phyloP scores from a whole-genome alignment of 1,284 basidiomycete genomes.

The Trichosporon inkin region DNA sequence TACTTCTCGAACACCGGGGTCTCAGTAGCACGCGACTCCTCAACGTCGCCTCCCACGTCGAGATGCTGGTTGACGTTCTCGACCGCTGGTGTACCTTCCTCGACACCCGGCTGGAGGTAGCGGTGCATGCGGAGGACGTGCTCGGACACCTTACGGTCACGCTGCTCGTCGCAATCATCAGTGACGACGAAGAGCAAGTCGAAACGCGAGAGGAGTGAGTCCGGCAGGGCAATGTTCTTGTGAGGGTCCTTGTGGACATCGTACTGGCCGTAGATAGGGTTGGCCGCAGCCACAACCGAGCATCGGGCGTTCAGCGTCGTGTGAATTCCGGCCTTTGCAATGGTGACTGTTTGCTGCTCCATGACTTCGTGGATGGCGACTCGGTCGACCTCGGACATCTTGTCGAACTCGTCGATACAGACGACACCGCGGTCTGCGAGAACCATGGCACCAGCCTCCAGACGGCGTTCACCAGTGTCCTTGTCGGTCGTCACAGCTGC shows the following conservation, averaged over 20 bases:
- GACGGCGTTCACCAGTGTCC: conserved; percentile 86
- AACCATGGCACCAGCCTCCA: conserved; percentile 99
- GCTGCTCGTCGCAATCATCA: conserved; percentile 92
- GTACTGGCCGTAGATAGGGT: conserved; percentile 98
- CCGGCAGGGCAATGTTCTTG: conserved; percentile 96
- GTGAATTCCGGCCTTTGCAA: conserved; percentile 98
- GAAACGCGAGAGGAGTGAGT: conserved; percentile 97
- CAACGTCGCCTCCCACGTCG: conserved; percentile 65
- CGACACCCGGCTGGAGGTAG: conserved; percentile 90
- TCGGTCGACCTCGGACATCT: conserved; percentile 98
- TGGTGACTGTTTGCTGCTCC: conserved; percentile 99
- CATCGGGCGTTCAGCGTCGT: conserved; percentile 97
- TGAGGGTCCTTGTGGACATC: conserved; percentile 99
- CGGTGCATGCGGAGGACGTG: conserved; percentile 97
- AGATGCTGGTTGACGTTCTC: conserved; percentile 86
- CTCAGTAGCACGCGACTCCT: conserved; percentile 58
- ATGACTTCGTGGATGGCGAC: conserved; percentile 99
- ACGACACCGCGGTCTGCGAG: conserved; percentile 98
- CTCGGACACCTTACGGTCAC: conserved; percentile 92
- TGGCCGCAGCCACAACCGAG: conserved; percentile 96
- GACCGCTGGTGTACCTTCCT: conserved; percentile 75
- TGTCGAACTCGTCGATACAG: conserved; percentile 99
- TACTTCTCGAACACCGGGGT: conserved; percentile 91
- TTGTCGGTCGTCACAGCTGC: conserved; percentile 99
- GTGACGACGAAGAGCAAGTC: conserved; percentile 97